phyloP scores from a whole-genome alignment of 148 eudicot genomes.

The Camellia japonica region DNA sequence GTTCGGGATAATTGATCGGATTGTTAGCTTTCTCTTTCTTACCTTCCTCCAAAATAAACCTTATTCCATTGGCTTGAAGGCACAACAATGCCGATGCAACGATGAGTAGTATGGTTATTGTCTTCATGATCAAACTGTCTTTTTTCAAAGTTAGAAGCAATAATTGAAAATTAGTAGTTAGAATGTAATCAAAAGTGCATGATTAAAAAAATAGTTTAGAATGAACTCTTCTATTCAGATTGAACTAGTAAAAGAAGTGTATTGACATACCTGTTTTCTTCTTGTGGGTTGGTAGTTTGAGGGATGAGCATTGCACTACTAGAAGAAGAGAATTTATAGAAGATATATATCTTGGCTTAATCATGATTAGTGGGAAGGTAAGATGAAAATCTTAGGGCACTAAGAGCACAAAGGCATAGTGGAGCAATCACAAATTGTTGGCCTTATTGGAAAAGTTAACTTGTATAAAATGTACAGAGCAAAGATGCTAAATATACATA shows the following conservation, averaged over 20 bases:
- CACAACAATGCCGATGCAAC: not conserved
- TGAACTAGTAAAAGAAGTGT: not conserved
- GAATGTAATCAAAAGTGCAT: no score
- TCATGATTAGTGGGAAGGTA: no score
- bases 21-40: not conserved
- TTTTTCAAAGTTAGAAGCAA: no score
- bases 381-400: not conserved
- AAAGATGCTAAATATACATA: no score
- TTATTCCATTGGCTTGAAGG: constrained; percentile 4
- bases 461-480: no score
- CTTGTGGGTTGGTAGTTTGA: not conserved
- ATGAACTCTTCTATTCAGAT: not conserved
- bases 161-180: not conserved
- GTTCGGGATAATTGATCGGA: not conserved
- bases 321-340: not conserved
- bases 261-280: not conserved
- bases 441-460: not conserved
- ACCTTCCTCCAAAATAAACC: not conserved
- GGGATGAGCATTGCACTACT: not conserved
- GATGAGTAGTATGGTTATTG: not conserved
- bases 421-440: constrained; percentile 8
- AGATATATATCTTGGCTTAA: not conserved
- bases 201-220: no score
- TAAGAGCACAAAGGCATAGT: constrained; percentile 2
- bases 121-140: constrained; percentile 4